Evolutionary conservation across 352 stramenopile genomes (phyloP).

Genomic region (Chrysophaeum taylorii): DNA sequence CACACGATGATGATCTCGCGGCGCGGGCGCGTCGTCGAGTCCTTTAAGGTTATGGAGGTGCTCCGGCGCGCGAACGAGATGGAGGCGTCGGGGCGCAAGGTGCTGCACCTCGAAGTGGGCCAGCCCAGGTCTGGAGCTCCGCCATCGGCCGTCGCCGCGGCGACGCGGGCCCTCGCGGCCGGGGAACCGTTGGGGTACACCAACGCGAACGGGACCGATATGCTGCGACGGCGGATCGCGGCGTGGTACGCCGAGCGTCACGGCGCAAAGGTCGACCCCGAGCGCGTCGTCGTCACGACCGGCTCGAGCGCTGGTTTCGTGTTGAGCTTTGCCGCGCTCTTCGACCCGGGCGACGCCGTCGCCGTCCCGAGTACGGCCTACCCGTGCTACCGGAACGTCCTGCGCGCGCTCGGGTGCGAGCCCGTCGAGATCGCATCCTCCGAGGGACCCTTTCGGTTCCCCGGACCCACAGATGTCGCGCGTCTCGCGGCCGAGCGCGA

Average conservation of each 20-base stretch:
- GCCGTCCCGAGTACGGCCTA: conserved; percentile 52
- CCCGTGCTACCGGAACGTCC: conserved; percentile 64
- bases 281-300: conserved; percentile 52
- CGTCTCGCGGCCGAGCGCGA: no score
- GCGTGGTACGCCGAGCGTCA: conserved; percentile 47
- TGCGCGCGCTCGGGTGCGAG: conserved; percentile 45
- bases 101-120: conserved; percentile 54
- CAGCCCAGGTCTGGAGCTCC: conserved; percentile 52
- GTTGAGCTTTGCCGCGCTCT: conserved; percentile 53
- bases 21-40: no score
- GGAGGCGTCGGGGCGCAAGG: conserved; percentile 29
- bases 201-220: conserved; percentile 47
- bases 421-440: conserved; percentile 18
- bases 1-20: no score
- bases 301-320: conserved; percentile 55
- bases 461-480: no score
- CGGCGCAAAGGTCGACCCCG: conserved; percentile 2
- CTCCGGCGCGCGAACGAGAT: conserved; percentile 46
- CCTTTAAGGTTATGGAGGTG: conserved; percentile 59
- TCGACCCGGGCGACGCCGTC: conserved; percentile 52
- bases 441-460: background rate
- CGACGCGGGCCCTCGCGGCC: conserved; percentile 35
- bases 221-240: conserved; percentile 44
- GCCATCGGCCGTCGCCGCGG: conserved; percentile 37
- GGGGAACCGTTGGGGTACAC: conserved; percentile 51